Evolutionary conservation across 2,329 filamentous ascomycete genomes (phyloP), one percentile per base, ranked within the genome.

Genomic region (Phyllosticta citrichinensis): DNA sequence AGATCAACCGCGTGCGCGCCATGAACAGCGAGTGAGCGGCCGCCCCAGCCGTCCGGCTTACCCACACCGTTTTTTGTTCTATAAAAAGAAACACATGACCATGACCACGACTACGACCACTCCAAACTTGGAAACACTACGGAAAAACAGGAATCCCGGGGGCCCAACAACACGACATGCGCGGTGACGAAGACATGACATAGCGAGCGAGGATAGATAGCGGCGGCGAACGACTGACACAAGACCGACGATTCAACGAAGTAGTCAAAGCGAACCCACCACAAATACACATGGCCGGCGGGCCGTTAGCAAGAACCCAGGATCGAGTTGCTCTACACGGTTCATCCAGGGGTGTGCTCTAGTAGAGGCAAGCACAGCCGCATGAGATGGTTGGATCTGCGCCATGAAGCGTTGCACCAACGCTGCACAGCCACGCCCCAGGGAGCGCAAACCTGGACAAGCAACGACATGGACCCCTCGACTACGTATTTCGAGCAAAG

Each of bases 1-100:
- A 99, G 78, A 87, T 97, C 76, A 88, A 86, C 67, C 95, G 95
- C 80, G 79, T 96, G 71, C 78, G 82, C 5, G 40, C 40, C 40
- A 47, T 47, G 40, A 47, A 47, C n/a, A 47, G 40, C 40, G 40
- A 47, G 40, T 47, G 40, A 47, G 40, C 40, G 35, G 40, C 17
- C 17, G 40, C 14, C 40, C 40, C 40, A 6, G 14, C 40, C 40
- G 14, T n/a, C 40, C 5, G 40, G 40, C 40, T 47, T 47, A 47
- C 40, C 40, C n/a, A 47, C 12, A 17, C 6, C 14, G 17, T 47
- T n/a, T 47, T 5, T 47, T 22, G 22, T 47, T 17, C 40, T 47
- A 47, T 47, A n/a, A 47, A 47, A 47, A 47, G 40, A 47, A 40
- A 47, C 40, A 47, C 40, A 30, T 30, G 14, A 47, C 4, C 33